These are phyloP conservation scores for Rhodotorula sp. DNA, from an alignment of 1,284 basidiomycete genomes.

Conservation along the genomic window DNA sequence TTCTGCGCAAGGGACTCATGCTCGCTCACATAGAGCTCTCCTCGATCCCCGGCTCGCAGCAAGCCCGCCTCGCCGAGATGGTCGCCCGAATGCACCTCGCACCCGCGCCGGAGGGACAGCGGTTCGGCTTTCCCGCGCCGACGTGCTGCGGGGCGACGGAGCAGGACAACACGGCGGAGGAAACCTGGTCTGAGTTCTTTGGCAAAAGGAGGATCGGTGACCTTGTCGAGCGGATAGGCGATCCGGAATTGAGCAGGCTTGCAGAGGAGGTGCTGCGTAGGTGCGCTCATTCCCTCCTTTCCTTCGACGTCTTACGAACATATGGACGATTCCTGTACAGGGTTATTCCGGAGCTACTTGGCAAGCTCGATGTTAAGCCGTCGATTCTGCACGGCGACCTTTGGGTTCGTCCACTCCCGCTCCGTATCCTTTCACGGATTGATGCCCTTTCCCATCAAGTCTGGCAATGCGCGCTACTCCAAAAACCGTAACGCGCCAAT, in stretches of 20 bases:
- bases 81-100: conserved; percentile 19
- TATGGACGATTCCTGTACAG: not conserved
- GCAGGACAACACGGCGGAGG: conserved; percentile 22
- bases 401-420: conserved; percentile 12
- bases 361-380: conserved; percentile 26
- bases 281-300: not conserved
- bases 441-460: not conserved
- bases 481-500: conserved; percentile 12
- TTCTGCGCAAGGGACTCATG: not conserved
- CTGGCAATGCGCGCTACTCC: conserved; percentile 30
- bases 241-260: not conserved
- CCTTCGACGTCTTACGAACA: too few relatives aligned
- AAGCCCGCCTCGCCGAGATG: conserved; percentile 8
- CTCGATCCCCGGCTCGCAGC: not conserved
- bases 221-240: conserved; percentile 13
- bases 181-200: conserved; percentile 21
- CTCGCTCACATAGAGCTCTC: not conserved
- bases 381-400: conserved; percentile 35
- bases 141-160: conserved; percentile 28
- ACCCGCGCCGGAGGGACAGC: not conserved
- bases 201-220: conserved; percentile 15
- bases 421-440: too few relatives aligned
- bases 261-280: conserved; percentile 2
- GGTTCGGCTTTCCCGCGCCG: conserved; percentile 17
- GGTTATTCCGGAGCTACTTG: conserved; percentile 21